Evolutionary conservation across 768 basidiomycete species (phyloP), one percentile per base, ranked within the genome.

Genomic region (Phaffia australis): DNA sequence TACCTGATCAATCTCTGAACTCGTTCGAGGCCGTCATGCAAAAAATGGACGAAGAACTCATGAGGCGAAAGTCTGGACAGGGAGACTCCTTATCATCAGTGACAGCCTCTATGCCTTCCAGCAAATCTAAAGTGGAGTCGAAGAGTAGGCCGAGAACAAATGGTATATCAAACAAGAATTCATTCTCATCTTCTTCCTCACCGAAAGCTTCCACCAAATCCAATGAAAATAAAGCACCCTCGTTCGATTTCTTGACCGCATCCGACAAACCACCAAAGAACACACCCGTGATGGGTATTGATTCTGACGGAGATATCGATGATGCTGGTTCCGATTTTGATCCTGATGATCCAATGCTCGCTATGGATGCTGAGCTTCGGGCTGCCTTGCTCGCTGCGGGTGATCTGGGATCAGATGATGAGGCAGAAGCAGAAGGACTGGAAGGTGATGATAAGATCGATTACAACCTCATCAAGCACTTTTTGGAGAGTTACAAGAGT

Each of bases 1-100:
- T 60, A 27, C 64, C 64, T 27, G 87, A 91, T 74, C 82, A 85
- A 3, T 83, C 85, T 56, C 80, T 98, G 25, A 83, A 93, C 74
- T 92, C 91, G 0, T 98, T 99, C 70, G 95, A 99, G 74, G 83
- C 87, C 1, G 89, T 98, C 42, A 98, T 98, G 95, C 82, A 83
- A 73, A 91, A 91, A 2, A 89, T 98, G 86, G 95, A 99, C 71
- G 82, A 79, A 21, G 88, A 95, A 71, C 80, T 99, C 35, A 79
- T 79, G 1, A 64, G 66, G 46, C 56, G 57, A 23, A 66, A 72
- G 61, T 60, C 25, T 23, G 56, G 30, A 21, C 5, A 59, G 18
- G 46, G 56, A 35, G 42, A 5, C 11, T 11, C 35, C 11, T 42
- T 11, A 11, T 42, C 35, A 42, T 42, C 27, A 54, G n/a, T 27